Evolutionary conservation across 192 early-diverging fungal species (phyloP).

Genomic region (Phycomyces nitens): DNA sequence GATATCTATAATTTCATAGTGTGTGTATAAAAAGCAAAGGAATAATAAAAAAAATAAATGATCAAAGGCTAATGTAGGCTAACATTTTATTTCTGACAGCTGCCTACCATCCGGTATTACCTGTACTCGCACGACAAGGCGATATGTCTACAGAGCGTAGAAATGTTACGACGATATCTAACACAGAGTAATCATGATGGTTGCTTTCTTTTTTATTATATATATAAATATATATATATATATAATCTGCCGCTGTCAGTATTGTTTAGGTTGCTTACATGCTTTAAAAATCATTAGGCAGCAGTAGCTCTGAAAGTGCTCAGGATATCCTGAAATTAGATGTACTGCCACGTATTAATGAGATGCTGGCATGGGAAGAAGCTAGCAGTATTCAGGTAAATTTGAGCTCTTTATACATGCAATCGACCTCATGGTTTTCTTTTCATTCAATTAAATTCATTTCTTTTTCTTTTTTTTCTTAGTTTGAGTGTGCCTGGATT

Average conservation of each 20-base stretch:
- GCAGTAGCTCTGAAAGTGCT: not conserved
- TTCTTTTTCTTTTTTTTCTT: not conserved
- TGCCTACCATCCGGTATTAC: slow-evolving; percentile 4
- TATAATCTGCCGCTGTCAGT: too few relatives aligned
- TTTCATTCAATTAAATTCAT: not conserved
- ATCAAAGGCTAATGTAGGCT: too few relatives aligned
- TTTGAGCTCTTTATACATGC: not conserved
- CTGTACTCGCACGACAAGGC: slow-evolving; percentile 14
- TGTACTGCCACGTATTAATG: slow-evolving; percentile 25
- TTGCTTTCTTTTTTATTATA: not conserved
- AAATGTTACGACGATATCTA: slow-evolving; percentile 15
- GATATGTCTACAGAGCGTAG: slow-evolving; percentile 8
- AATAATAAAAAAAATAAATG: not conserved
- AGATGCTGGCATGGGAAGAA: slow-evolving; percentile 7
- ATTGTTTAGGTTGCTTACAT: not conserved
- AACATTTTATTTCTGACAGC: not conserved
- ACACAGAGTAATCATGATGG: slow-evolving; percentile 4
- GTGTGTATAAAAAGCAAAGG: not conserved
- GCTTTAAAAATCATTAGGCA: not conserved
- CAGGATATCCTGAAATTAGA: slow-evolving; percentile 25
- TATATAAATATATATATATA: not conserved
- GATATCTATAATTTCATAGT: not conserved
- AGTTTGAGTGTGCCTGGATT: slow-evolving; percentile 41
- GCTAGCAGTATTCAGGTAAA: slow-evolving; percentile 20
- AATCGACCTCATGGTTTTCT: not conserved